Evolutionary conservation across 139 green algal genomes (phyloP), one percentile per base, ranked within the genome.

Genomic region (Dunaliella sp.): DNA sequence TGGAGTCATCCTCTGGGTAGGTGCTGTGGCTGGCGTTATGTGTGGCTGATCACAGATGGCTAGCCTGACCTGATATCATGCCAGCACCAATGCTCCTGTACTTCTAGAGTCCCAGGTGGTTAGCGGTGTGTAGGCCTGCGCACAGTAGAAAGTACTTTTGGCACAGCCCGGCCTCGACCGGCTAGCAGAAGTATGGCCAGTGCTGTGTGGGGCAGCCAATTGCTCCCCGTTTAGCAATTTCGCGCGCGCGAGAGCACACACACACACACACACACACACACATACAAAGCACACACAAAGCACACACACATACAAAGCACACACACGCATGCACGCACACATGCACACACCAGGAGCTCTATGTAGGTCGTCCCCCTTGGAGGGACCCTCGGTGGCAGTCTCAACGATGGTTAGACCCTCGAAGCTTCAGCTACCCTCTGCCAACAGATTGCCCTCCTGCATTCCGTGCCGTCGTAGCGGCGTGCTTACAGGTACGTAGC

Each of bases 1-100:
- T 32, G 82, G 82, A 1, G 59, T 85, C 24, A 57, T 85, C 26
- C 82, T 85, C 77, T 82, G 77, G 77, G 77, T 82, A 26, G 57
- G 77, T 79, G 22, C 3, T 30, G 26, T 32, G 33, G 21, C 74
- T 25, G 3, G 74, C 21, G 74, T 32, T 79, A 30, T 79, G n/a
- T n/a, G n/a, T n/a, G n/a, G n/a, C 21, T 16, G 22, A 25, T 79
- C 16, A 25, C 21, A 36, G 74, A 25, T 79, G 74, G 74, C 33
- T 79, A 32, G 3, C 25, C 26, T 79, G 74, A 3, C 25, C 21
- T 12, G 21, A 25, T 79, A 79, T 79, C 21, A 79, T n/a, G n/a
- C n/a, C n/a, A n/a, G n/a, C n/a, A n/a, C n/a, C n/a, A n/a, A n/a
- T n/a, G n/a, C n/a, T n/a, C n/a, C n/a, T n/a, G n/a, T n/a, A n/a